Percentiles rank a stretch among this genome's conserved stretches.
Evolutionary conservation across 495 filamentous ascomycete species (phyloP).

Genomic region (Daldinia childiae): DNA sequence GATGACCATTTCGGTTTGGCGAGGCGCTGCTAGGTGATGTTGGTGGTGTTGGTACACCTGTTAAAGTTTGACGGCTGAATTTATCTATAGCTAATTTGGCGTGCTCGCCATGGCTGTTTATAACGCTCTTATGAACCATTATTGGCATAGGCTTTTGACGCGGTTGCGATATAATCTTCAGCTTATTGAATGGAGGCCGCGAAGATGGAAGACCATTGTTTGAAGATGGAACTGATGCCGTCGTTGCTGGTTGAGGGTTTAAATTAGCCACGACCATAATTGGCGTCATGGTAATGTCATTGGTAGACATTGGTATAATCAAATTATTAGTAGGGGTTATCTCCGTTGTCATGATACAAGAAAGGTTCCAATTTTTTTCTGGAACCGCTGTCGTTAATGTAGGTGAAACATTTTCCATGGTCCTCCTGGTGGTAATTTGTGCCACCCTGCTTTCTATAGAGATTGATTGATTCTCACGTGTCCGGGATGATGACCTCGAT

Average conservation of each 20-base stretch:
- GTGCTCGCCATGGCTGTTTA: conserved; percentile 35
- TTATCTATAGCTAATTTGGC: conserved; percentile 7
- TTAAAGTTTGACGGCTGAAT: conserved; percentile 36
- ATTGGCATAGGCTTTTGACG: conserved; percentile 32
- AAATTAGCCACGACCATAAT: conserved; percentile 41
- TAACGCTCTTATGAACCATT: conserved; percentile 34
- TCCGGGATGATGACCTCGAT: background rate
- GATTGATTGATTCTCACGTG: background rate
- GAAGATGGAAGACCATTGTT: background rate
- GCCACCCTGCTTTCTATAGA: background rate
- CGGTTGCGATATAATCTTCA: conserved; percentile 30
- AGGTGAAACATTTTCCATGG: background rate
- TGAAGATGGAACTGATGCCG: background rate
- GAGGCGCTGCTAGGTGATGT: conserved; percentile 21
- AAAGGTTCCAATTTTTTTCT: conserved; percentile 3
- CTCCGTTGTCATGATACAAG: conserved; percentile 14
- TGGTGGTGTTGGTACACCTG: conserved; percentile 36
- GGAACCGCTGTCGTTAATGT: background rate
- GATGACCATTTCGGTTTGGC: conserved; percentile 19
- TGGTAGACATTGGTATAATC: background rate
- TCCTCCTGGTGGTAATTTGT: background rate
- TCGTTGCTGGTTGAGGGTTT: conserved; percentile 22
- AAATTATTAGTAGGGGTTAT: background rate
- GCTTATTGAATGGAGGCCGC: conserved; percentile 14
- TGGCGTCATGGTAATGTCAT: conserved; percentile 23